Conservation (phyloP, 371 early-diverging fungal species). For the Mucor sp. region DNA sequence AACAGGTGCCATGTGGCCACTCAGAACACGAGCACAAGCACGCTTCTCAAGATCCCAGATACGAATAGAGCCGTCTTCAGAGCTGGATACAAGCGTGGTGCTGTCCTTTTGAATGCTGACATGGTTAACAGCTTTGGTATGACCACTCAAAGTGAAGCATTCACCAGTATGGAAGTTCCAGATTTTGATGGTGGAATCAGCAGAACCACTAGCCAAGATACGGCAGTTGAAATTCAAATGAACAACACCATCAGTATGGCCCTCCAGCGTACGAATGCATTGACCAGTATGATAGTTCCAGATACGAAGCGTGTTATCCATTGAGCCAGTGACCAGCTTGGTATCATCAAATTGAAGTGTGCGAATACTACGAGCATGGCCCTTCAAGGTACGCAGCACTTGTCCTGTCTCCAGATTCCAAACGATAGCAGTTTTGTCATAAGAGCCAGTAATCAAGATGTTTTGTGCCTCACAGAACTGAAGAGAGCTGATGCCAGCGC, state of each 20-base stretch:
- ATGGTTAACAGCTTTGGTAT: conserved; percentile 78
- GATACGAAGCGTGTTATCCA: conserved; percentile 93
- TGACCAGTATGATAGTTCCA: conserved; percentile 96
- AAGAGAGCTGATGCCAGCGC: conserved; percentile 78
- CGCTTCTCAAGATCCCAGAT: conserved; percentile 80
- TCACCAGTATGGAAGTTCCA: conserved; percentile 90
- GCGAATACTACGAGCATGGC: conserved; percentile 87
- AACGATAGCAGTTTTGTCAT: conserved; percentile 79
- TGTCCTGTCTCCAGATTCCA: conserved; percentile 84
- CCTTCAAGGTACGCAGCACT: conserved; percentile 70
- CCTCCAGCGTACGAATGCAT: conserved; percentile 82
- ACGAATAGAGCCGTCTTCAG: conserved; percentile 75
- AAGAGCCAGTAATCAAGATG: conserved; percentile 80
- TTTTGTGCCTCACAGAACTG: conserved; percentile 79
- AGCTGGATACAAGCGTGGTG: conserved; percentile 65
- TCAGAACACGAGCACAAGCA: conserved; percentile 64
- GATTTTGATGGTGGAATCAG: conserved; percentile 85
- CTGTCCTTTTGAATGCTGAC: conserved; percentile 68
- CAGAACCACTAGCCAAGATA: conserved; percentile 84
- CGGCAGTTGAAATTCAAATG: conserved; percentile 86
- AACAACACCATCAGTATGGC: conserved; percentile 85
- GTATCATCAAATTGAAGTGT: conserved; percentile 86
- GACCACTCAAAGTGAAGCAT: conserved; percentile 77
- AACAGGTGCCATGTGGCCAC: conserved; percentile 80
- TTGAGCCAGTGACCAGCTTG: conserved; percentile 85